phyloP scores from a whole-genome alignment of 306 rosid species.

The Medicago lupulina region DNA sequence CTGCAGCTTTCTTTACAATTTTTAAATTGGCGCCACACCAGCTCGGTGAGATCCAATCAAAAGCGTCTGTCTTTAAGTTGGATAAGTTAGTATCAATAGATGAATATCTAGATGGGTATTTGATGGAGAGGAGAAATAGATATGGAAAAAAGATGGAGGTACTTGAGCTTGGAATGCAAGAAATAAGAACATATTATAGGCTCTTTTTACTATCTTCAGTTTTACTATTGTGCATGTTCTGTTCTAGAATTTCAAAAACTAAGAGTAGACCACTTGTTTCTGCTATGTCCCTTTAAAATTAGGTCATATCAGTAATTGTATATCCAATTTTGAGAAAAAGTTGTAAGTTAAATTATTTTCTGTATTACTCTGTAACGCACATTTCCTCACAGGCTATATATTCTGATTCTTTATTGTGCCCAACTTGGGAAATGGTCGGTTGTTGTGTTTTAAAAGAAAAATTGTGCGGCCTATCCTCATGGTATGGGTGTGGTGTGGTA shows the following conservation, averaged over 20 bases:
- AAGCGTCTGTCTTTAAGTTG: conserved; percentile 48
- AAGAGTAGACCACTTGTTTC: conserved; percentile 83
- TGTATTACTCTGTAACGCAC: conserved; percentile 34
- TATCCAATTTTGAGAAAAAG: conserved; percentile 47
- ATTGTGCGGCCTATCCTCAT: not conserved
- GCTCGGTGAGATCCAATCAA: conserved; percentile 52
- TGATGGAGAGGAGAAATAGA: conserved; percentile 92
- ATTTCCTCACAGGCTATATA: conserved; percentile 21
- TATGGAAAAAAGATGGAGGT: conserved; percentile 96
- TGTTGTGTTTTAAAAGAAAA: conserved; percentile 18
- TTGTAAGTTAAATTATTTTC: conserved; percentile 38
- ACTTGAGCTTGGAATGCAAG: conserved; percentile 95
- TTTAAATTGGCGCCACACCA: conserved; percentile 74
- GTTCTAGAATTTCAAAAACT: conserved; percentile 93
- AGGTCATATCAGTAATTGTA: conserved; percentile 46
- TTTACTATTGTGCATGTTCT: conserved; percentile 90
- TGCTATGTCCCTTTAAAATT: conserved; percentile 64
- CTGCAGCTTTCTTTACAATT: conserved; percentile 88
- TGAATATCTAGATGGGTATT: conserved; percentile 92
- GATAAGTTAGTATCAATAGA: conserved; percentile 88
- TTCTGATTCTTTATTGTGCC: conserved; percentile 47
- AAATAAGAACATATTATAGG: conserved; percentile 96
- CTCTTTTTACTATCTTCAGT: conserved; percentile 91
- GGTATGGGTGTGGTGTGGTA: too few relatives aligned
- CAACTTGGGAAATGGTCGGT: not conserved